A percentile compares a stretch with the other conserved stretches of the same genome.
Evolutionary conservation across 177 flowering plant species (phyloP).

Genomic region (Vitis hybrid): DNA sequence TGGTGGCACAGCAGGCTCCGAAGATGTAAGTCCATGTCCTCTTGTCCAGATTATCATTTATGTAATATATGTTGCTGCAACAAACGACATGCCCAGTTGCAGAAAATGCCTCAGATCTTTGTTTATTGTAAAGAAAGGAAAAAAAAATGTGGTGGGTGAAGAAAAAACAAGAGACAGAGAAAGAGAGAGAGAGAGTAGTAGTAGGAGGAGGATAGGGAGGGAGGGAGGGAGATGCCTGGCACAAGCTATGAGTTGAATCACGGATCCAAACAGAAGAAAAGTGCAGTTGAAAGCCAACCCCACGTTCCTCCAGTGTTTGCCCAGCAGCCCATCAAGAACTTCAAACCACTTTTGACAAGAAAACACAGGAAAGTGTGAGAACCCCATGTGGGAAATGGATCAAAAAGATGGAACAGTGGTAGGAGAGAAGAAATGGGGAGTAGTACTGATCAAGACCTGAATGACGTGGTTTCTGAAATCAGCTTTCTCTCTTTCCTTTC

Average conservation of each 20-base stretch:
- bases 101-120: conserved; percentile 4
- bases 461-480: conserved; percentile 96
- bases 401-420: not conserved
- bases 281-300: conserved; percentile 98
- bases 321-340: conserved; percentile 94
- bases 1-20: conserved; percentile 98
- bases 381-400: conserved; percentile 3
- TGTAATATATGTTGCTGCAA: conserved; percentile 95
- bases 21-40: conserved; percentile 99
- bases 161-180: conserved; percentile 11
- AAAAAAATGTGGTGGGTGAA: conserved; percentile 1
- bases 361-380: not conserved
- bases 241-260: conserved; percentile 98
- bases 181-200: not conserved
- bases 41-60: conserved; percentile 97
- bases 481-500: conserved; percentile 92
- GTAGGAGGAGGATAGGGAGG: not conserved
- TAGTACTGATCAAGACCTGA: conserved; percentile 43
- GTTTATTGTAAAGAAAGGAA: not conserved
- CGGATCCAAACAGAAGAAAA: conserved; percentile 98
- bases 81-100: conserved; percentile 11
- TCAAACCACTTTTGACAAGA: conserved; percentile 77
- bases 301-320: conserved; percentile 97
- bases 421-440: not conserved
- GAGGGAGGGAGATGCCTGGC: conserved; percentile 61